Base-by-base conservation (phyloP, 306 rosid species). In the Vigna hirtella region DNA sequence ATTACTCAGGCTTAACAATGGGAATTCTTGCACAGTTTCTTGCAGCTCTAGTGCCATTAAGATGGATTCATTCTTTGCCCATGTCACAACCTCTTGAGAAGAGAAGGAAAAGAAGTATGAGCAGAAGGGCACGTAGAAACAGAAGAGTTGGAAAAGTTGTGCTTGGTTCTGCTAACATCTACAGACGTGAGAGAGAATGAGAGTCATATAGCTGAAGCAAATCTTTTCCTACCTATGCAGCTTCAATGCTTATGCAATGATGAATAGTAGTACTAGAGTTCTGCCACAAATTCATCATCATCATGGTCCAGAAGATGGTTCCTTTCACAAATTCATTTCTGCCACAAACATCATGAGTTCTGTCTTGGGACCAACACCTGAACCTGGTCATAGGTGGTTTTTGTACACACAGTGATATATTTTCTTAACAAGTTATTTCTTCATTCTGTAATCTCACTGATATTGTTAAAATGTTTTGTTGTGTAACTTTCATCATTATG, bases 141-240 rank as follows among this genome's bases (percentile, higher is more conserved):
- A 86, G 96, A 82, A 85, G 96, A 85, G 83, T 89, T 26, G 98
- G 94, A 70, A 89, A 92, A 84, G 91, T 90, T 48, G 85, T 74
- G 45, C 73, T 83, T 5, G 79, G 87, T 83, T 83, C 87, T 38
- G 59, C 80, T 20, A 78, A 66, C 49, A 87, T 79, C 48, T 94
- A 90, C 84, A 77, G 93, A 43, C 94, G 85, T 0, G 90, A 77
- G 83, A 85, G 97, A 77, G 95, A 87, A 80, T 85, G 92, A 18
- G 91, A 92, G 76, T 77, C 80, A 42, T 77, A 83, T 63, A 66
- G 63, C 17, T 91, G 80, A 86, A 67, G n/a, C 52, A 57, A 15
- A 24, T 62, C 64, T 22, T 26, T 73, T 47, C 48, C 62, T 59
- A 18, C 53, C 50, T 50, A 28, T 48, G 67, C 30, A 51, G 70